These are phyloP conservation scores for Ricinus communis DNA, from an alignment of 345 rosid species.

Conservation along the genomic window DNA sequence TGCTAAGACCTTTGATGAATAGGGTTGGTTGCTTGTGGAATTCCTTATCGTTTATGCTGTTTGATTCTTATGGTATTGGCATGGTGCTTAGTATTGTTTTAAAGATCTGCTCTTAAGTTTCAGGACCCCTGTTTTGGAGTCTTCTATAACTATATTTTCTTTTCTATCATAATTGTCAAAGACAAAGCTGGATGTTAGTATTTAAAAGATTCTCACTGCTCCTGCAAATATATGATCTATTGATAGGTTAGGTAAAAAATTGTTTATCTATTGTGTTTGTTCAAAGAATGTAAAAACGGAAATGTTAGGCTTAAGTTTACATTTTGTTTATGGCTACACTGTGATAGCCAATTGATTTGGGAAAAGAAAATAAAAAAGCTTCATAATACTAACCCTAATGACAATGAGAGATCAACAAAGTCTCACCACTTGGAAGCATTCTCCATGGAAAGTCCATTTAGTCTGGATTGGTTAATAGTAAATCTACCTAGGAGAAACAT, in stretches of 20 bases:
- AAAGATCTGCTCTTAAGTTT: slow-evolving; percentile 47
- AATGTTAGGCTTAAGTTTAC: background rate
- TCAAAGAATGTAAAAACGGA: slow-evolving; percentile 10
- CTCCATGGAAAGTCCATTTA: background rate
- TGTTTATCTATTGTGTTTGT: slow-evolving; percentile 6
- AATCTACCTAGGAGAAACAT: background rate
- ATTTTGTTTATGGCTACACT: background rate
- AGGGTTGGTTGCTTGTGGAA: slow-evolving; percentile 19
- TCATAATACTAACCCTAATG: background rate
- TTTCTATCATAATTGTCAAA: slow-evolving; percentile 8
- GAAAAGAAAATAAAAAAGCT: background rate
- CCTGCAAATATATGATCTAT: background rate
- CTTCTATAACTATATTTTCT: slow-evolving; percentile 13
- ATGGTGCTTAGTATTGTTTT: slow-evolving; percentile 13
- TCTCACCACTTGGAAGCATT: background rate
- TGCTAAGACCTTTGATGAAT: slow-evolving; percentile 17
- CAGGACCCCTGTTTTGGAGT: slow-evolving; percentile 17
- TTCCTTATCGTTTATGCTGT: slow-evolving; percentile 7
- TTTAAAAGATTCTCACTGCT: slow-evolving; percentile 19
- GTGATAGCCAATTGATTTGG: background rate
- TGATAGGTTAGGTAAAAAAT: background rate
- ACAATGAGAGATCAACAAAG: background rate
- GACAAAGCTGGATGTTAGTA: slow-evolving; percentile 8
- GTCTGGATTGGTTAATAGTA: background rate
- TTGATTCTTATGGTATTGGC: slow-evolving; percentile 12